Percentiles rank a stretch among this genome's conserved stretches.
These are phyloP conservation scores for Fusarium sp. DNA, from an alignment of 2,329 filamentous ascomycete genomes.

Conservation along the genomic window DNA sequence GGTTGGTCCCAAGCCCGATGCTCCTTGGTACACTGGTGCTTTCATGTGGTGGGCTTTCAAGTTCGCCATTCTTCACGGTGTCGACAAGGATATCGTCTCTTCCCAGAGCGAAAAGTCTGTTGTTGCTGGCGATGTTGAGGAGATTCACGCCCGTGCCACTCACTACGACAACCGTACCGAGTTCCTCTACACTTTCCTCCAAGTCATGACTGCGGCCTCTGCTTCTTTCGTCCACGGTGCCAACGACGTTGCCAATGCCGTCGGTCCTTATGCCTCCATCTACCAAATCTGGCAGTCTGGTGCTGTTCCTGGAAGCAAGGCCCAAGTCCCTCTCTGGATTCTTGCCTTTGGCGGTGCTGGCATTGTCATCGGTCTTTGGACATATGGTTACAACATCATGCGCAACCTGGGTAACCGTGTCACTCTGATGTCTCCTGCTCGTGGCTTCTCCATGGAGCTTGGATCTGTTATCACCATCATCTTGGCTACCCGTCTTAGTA, in stretches of 20 bases:
- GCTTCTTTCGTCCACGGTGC: slow-evolving; percentile 77
- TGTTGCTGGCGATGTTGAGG: slow-evolving; percentile 67
- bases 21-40: slow-evolving; percentile 59
- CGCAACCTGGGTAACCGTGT: slow-evolving; percentile 73
- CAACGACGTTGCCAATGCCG: slow-evolving; percentile 76
- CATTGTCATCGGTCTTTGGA: slow-evolving; percentile 71
- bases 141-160: slow-evolving; percentile 68
- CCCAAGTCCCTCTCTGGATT: slow-evolving; percentile 72
- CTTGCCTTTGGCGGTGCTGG: slow-evolving; percentile 67
- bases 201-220: slow-evolving; percentile 72
- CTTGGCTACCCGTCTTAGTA: slow-evolving; percentile 72
- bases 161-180: slow-evolving; percentile 75
- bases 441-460: slow-evolving; percentile 73
- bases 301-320: slow-evolving; percentile 57
- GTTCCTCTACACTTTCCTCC: slow-evolving; percentile 72
- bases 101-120: slow-evolving; percentile 57
- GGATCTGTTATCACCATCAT: slow-evolving; percentile 74
- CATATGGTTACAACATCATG: slow-evolving; percentile 77
- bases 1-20: slow-evolving; percentile 59
- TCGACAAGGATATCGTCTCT: slow-evolving; percentile 60
- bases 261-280: slow-evolving; percentile 75
- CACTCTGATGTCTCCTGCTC: slow-evolving; percentile 73
- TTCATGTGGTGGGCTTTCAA: slow-evolving; percentile 64
- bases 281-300: slow-evolving; percentile 72
- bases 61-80: slow-evolving; percentile 63